These are phyloP conservation scores for Aspergillus tanneri DNA, from an alignment of 2,329 filamentous ascomycete species.

Conservation along the genomic window DNA sequence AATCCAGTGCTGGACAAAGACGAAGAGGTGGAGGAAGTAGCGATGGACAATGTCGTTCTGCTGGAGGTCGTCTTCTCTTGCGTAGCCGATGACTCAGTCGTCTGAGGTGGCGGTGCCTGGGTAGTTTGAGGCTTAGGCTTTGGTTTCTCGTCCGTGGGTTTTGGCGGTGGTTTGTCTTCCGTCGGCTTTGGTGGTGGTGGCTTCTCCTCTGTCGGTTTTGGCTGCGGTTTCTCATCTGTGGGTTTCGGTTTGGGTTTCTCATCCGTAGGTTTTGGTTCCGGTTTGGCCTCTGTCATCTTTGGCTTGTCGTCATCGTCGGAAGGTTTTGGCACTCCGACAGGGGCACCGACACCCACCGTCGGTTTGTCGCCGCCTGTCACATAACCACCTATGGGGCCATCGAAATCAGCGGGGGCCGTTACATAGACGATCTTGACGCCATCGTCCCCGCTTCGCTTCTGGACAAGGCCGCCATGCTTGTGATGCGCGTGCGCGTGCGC, in stretches of 20 bases:
- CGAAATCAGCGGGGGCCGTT: conserved; percentile 54
- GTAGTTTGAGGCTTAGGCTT: conserved; percentile 11
- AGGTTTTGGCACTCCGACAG: conserved; percentile 22
- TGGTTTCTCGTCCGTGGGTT: conserved; percentile 13
- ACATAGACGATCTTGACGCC: conserved; percentile 48
- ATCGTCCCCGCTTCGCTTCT: conserved; percentile 18
- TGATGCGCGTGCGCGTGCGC: conserved; percentile 36
- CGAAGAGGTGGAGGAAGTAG: conserved; percentile 24
- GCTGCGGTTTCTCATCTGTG: conserved; percentile 12
- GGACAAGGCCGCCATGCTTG: conserved; percentile 25
- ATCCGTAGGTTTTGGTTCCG: conserved; percentile 7
- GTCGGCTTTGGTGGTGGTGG: conserved; percentile 7
- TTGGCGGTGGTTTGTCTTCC: conserved; percentile 15
- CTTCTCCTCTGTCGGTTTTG: neutral
- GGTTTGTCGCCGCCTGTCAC: conserved; percentile 36
- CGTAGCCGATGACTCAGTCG: conserved; percentile 11
- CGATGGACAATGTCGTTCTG: conserved; percentile 16
- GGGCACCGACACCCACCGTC: conserved; percentile 28
- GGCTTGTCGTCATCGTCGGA: conserved; percentile 12
- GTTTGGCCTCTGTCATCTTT: conserved; percentile 1
- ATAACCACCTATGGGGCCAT: conserved; percentile 51
- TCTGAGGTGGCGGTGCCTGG: conserved; percentile 12
- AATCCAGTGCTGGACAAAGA: conserved; percentile 21
- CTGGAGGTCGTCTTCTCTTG: conserved; percentile 14
- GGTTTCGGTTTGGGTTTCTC: conserved; percentile 17